These are phyloP conservation scores for Globisporangium lucens DNA, from an alignment of 352 stramenopile species.

Conservation along the genomic window DNA sequence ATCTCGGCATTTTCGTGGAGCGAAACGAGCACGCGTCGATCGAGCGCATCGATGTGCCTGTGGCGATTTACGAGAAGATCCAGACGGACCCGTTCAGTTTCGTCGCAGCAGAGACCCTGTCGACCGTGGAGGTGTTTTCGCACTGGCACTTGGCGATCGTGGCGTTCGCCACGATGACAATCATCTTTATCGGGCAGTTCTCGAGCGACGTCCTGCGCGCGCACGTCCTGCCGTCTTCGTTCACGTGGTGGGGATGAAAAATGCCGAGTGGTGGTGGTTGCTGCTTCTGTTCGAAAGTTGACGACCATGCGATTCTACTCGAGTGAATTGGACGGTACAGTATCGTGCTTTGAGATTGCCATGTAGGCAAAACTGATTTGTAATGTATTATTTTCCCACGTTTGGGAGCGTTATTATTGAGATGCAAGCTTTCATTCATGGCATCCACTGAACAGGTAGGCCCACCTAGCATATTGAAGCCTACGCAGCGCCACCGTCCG, in stretches of 20 bases:
- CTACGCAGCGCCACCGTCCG: neutral
- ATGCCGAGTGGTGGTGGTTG: neutral
- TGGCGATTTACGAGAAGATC: conserved; percentile 73
- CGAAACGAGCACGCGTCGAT: conserved; percentile 55
- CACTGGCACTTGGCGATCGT: conserved; percentile 73
- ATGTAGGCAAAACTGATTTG: neutral
- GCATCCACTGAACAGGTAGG: neutral
- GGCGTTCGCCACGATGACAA: conserved; percentile 74
- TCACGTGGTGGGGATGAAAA: conserved; percentile 39
- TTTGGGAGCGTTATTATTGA: neutral
- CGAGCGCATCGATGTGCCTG: conserved; percentile 55
- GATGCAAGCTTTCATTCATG: neutral
- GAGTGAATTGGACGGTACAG: neutral
- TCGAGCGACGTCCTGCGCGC: conserved; percentile 61
- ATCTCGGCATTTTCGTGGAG: conserved; percentile 59
- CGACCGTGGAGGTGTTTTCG: conserved; percentile 79
- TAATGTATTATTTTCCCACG: neutral
- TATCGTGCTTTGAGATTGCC: neutral
- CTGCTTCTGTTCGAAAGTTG: neutral
- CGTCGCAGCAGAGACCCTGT: conserved; percentile 80
- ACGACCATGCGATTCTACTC: neutral
- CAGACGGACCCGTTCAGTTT: conserved; percentile 88
- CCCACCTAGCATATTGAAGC: neutral
- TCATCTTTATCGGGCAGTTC: conserved; percentile 85
- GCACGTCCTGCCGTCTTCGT: conserved; percentile 61